phyloP scores from a whole-genome alignment of 805 yeast species.

The Dipodascus geniculatus region DNA sequence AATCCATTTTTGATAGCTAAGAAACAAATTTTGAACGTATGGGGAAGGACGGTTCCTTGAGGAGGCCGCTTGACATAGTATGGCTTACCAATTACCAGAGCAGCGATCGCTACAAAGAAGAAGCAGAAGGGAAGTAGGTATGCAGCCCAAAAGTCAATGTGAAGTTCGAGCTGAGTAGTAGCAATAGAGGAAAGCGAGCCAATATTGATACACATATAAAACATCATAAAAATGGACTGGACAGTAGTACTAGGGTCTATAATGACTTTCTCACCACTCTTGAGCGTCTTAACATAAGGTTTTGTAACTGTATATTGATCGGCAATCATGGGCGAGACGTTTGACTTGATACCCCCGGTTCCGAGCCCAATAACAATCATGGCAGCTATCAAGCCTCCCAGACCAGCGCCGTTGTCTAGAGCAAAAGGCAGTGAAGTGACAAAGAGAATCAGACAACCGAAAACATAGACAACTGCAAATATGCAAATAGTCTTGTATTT shows the following conservation, averaged over 20 bases:
- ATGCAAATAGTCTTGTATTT: constrained; percentile 56
- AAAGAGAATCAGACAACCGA: constrained; percentile 53
- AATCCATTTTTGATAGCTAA: constrained; percentile 37
- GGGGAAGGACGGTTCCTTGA: constrained; percentile 46
- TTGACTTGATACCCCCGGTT: constrained; percentile 72
- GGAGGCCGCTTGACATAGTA: constrained; percentile 49
- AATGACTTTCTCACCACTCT: constrained; percentile 56
- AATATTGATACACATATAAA: constrained; percentile 64
- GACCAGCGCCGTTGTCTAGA: constrained; percentile 36
- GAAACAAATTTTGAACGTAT: constrained; percentile 36
- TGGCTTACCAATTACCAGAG: constrained; percentile 41
- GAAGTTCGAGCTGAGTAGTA: constrained; percentile 58
- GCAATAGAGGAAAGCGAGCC: constrained; percentile 69
- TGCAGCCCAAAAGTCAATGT: constrained; percentile 52
- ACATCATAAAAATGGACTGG: constrained; percentile 64
- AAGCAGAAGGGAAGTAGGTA: constrained; percentile 59
- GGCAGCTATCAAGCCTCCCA: constrained; percentile 50
- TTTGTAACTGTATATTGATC: constrained; percentile 55
- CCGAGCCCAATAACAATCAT: constrained; percentile 59
- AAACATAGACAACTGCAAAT: constrained; percentile 45
- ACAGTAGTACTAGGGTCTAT: constrained; percentile 59
- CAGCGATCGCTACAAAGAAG: constrained; percentile 47
- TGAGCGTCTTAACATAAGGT: constrained; percentile 45
- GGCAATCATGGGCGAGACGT: constrained; percentile 67
- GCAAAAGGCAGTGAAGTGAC: constrained; percentile 58